Percentiles rank a stretch among this genome's conserved stretches.
Conservation (phyloP, 345 rosid species). For the Brassica juncea region DNA sequence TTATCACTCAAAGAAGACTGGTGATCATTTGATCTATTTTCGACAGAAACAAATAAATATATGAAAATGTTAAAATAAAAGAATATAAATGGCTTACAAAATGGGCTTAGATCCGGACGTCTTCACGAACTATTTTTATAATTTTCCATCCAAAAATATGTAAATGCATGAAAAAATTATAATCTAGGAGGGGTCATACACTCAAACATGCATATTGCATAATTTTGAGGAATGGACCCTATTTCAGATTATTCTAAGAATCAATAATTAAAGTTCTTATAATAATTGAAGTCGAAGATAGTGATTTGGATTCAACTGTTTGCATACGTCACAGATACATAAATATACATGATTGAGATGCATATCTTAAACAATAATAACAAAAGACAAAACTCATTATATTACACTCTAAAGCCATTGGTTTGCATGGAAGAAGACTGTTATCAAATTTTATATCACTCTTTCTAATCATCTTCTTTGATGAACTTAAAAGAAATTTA, state of each 20-base stretch:
- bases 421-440: background rate
- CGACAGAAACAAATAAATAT: background rate
- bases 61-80: background rate
- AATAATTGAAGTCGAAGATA: background rate
- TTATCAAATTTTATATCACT: background rate
- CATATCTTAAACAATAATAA: background rate
- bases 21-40: background rate
- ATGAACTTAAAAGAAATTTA: background rate
- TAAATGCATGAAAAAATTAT: background rate
- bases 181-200: background rate
- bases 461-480: background rate
- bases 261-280: background rate
- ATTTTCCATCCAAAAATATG: background rate
- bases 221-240: background rate
- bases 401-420: background rate
- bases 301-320: background rate
- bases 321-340: background rate
- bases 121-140: background rate
- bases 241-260: background rate
- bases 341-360: background rate
- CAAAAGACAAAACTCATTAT: background rate
- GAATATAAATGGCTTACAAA: background rate
- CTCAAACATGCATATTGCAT: background rate
- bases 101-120: background rate
- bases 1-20: too few relatives aligned